Conservation (phyloP, 1,284 basidiomycete genomes). For the Neolentinus lepideus region DNA sequence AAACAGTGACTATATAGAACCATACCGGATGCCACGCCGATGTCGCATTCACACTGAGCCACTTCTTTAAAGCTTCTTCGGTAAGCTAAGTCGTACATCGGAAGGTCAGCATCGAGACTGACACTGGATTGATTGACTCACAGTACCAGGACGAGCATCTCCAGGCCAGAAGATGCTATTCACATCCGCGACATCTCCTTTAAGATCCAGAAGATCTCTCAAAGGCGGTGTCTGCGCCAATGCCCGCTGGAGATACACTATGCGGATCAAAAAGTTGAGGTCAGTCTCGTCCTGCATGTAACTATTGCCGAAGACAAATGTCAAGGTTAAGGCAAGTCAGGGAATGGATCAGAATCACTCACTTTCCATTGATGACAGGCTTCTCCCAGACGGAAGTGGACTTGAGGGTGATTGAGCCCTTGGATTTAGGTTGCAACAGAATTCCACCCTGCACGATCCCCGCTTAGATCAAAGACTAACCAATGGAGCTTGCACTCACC, state of each 20-base stretch:
- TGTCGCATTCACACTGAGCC: constrained; percentile 25
- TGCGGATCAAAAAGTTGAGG: constrained; percentile 20
- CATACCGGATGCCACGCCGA: constrained; percentile 34
- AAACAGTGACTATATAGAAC: constrained; percentile 1
- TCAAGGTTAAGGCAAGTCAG: background rate
- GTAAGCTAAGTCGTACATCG: too few species aligned
- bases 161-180: constrained; percentile 24
- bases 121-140: constrained; percentile 9
- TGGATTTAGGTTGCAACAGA: constrained; percentile 15
- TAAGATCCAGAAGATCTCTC: constrained; percentile 20
- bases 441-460: background rate
- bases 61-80: constrained; percentile 30
- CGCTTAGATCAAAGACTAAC: background rate
- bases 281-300: constrained; percentile 17
- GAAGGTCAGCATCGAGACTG: background rate
- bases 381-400: constrained; percentile 26
- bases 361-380: constrained; percentile 34
- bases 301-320: constrained; percentile 4
- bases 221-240: constrained; percentile 19
- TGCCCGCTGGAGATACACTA: constrained; percentile 17
- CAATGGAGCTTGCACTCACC: too few species aligned
- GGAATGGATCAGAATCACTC: constrained; percentile 8
- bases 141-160: constrained; percentile 19
- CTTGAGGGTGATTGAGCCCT: constrained; percentile 28
- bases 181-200: constrained; percentile 16